Evolutionary conservation across 371 early-diverging fungal species (phyloP).

Genomic region (Phascolomyces articulosus): DNA sequence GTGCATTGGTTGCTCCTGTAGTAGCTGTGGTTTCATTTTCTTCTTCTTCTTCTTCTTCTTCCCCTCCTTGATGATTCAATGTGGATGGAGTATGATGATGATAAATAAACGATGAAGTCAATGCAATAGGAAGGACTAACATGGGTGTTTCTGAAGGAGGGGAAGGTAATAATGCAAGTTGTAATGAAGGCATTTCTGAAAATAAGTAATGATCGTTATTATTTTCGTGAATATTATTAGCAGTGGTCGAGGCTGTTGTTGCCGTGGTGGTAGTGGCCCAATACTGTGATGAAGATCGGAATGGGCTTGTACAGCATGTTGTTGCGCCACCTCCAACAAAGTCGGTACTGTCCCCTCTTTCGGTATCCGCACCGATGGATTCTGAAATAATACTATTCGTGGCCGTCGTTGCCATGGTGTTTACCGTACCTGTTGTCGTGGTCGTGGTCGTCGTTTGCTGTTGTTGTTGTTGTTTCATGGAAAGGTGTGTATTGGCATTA

Average conservation of each 20-base stretch:
- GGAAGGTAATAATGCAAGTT: constrained; percentile 19
- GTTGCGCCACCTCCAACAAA: neutral
- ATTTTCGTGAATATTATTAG: neutral
- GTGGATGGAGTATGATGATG: neutral
- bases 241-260: neutral
- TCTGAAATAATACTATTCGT: neutral
- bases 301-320: constrained; percentile 7
- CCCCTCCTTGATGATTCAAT: neutral
- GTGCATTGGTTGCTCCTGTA: no score
- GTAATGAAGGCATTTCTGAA: constrained; percentile 19
- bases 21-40: neutral
- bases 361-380: neutral
- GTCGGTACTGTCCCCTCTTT: neutral
- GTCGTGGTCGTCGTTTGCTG: neutral
- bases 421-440: neutral
- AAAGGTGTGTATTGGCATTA: constrained; percentile 7
- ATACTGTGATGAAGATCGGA: constrained; percentile 15
- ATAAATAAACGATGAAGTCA: neutral
- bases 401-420: neutral
- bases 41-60: constrained; percentile 4
- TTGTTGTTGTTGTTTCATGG: constrained; percentile 4
- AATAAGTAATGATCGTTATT: constrained; percentile 10
- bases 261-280: constrained; percentile 15
- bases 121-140: constrained; percentile 13
- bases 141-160: constrained; percentile 24